Base-by-base conservation (phyloP, 1,284 basidiomycete species). In the Cystobasidium slooffiae region DNA sequence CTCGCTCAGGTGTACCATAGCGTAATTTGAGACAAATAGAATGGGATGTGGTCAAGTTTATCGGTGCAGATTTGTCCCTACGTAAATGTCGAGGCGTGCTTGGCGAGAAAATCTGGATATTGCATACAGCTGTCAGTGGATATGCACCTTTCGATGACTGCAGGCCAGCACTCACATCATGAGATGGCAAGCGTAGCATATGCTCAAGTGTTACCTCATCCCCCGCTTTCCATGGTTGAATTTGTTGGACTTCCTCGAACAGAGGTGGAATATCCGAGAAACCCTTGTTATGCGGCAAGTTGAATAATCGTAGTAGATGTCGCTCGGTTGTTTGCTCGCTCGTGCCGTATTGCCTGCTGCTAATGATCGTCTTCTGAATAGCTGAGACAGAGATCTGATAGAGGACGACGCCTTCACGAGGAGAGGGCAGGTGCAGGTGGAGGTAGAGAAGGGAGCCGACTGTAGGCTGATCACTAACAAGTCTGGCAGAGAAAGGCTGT, bases 401-500 rank as follows among this genome's bases (percentile, higher is more conserved):
- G 4, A 66, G 51, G 18, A 31, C 53, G 3, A 66, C 49, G 24
- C 64, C 64, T 39, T 43, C 41, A 10, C 37, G 18, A 12, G 64
- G 64, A 18, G 49, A 52, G 16, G 64, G 64, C 18, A 66, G 43
- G 31, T 66, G 39, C 24, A 66, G 31, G 41, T 66, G 64, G 20
- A 66, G 64, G 20, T 53, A 66, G 10, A 66, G 64, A 10, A 66
- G 64, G 1, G 64, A 66, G 6, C 64, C 64, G 10, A 66, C 64
- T 41, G 64, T 66, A 20, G 64, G 64, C 37, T 66, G 64, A 44
- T 66, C 64, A n/a, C 49, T 52, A 22, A 66, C 22, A 22, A 66
- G 64, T 44, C 64, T 66, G 31, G 64, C 64, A 18, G 64, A 51
- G 44, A 66, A 66, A 43, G 64, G 64, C 64, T 66, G 64, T 53